phyloP scores from a whole-genome alignment of 495 filamentous ascomycete species.

The Penicillium odoratum region DNA sequence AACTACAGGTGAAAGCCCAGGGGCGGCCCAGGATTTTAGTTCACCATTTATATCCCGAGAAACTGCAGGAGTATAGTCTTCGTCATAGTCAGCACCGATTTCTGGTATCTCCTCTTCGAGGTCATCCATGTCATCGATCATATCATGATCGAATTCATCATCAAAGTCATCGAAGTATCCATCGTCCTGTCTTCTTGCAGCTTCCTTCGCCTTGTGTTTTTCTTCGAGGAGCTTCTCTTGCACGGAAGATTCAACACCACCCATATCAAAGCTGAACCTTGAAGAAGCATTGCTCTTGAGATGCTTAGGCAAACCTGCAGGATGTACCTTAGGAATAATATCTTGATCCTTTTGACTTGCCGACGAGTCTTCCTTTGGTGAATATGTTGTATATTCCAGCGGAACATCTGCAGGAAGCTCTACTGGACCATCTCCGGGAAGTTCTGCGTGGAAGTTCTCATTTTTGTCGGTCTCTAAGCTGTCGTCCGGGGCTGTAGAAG shows the following conservation, averaged over 20 bases:
- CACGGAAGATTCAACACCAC: slow-evolving; percentile 67
- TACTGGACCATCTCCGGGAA: slow-evolving; percentile 11
- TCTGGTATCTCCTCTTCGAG: slow-evolving; percentile 77
- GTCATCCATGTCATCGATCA: slow-evolving; percentile 67
- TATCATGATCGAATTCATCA: slow-evolving; percentile 67
- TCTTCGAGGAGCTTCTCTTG: slow-evolving; percentile 87
- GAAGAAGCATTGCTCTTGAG: slow-evolving; percentile 80
- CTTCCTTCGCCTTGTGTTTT: slow-evolving; percentile 72
- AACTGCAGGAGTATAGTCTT: slow-evolving; percentile 23
- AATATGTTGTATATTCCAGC: background rate
- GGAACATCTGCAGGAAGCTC: slow-evolving; percentile 3
- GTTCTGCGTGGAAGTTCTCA: slow-evolving; percentile 1
- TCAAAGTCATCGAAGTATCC: slow-evolving; percentile 50
- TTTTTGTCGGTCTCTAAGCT: slow-evolving; percentile 14
- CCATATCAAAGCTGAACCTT: slow-evolving; percentile 88
- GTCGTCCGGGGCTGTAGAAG: slow-evolving; percentile 38
- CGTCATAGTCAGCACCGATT: slow-evolving; percentile 65
- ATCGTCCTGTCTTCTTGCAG: slow-evolving; percentile 45
- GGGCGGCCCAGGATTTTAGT: slow-evolving; percentile 39
- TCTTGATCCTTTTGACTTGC: slow-evolving; percentile 32
- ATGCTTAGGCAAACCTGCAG: slow-evolving; percentile 60
- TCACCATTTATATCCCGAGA: slow-evolving; percentile 27
- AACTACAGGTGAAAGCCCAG: slow-evolving; percentile 39
- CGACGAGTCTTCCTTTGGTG: slow-evolving; percentile 10
- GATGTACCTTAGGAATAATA: slow-evolving; percentile 40